These are phyloP conservation scores for Sclerotinia spermophila DNA, from an alignment of 2,329 filamentous ascomycete genomes.

Conservation along the genomic window DNA sequence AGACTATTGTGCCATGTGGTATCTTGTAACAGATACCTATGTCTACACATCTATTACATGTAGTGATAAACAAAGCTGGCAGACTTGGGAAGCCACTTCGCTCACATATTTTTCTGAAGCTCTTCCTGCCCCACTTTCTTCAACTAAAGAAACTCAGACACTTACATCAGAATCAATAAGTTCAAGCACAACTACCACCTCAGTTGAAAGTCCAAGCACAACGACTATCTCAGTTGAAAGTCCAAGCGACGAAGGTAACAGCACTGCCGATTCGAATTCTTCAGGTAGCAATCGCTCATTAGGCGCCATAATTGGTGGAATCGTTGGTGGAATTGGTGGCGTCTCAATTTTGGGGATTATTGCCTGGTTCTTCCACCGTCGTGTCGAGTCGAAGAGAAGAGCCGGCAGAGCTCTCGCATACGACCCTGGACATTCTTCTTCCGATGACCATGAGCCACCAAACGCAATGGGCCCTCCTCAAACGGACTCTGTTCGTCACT, in stretches of 20 bases:
- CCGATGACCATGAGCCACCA: background rate
- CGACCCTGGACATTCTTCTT: background rate
- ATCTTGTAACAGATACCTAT: background rate
- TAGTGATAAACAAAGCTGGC: background rate
- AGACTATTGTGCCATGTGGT: constrained; percentile 5
- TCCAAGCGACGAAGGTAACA: background rate
- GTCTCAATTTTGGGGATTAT: background rate
- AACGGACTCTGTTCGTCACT: background rate
- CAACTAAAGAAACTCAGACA: no score
- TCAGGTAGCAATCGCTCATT: background rate
- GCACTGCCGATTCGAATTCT: background rate
- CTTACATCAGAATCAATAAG: no score
- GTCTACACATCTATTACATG: constrained; percentile 1
- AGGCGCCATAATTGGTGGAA: background rate
- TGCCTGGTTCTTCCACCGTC: background rate
- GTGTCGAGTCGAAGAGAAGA: background rate
- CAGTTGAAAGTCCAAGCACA: background rate
- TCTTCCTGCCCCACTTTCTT: background rate
- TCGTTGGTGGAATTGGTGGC: background rate
- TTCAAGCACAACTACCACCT: background rate
- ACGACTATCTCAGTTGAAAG: background rate
- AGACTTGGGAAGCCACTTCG: background rate
- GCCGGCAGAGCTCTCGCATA: constrained; percentile 11
- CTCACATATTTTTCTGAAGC: background rate
- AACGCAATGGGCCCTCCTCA: background rate